phyloP scores from a whole-genome alignment of 768 basidiomycete species.

The Exidia glandulosa region DNA sequence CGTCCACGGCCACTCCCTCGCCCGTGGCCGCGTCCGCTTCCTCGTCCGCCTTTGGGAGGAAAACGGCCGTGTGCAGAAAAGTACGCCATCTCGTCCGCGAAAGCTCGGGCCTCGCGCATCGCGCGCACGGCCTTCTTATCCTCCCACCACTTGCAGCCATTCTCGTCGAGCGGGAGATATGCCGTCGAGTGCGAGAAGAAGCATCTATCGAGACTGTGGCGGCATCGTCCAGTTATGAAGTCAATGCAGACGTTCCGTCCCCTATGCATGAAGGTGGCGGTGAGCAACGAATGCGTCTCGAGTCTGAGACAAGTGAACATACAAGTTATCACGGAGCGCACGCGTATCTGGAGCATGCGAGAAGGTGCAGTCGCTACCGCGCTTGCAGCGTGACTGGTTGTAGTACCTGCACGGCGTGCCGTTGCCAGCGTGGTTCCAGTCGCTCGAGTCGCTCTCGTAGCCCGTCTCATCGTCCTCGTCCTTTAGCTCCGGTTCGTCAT shows the following conservation, averaged over 20 bases:
- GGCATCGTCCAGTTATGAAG: background rate
- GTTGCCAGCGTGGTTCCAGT: slow-evolving; percentile 1
- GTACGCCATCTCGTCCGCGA: background rate
- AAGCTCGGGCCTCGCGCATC: background rate
- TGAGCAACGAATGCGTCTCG: background rate
- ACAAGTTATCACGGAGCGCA: background rate
- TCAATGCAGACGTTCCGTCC: slow-evolving; percentile 5
- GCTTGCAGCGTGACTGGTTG: slow-evolving; percentile 2
- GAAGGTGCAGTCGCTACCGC: background rate
- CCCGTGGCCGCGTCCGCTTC: no score
- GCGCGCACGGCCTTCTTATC: background rate
- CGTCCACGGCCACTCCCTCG: no score
- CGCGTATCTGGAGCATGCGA: slow-evolving; percentile 2
- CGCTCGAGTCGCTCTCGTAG: background rate
- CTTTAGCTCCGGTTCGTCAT: background rate
- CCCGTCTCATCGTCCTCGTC: background rate
- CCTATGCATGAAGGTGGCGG: background rate
- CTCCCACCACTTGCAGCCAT: background rate
- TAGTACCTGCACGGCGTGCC: slow-evolving; percentile 4
- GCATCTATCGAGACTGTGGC: background rate
- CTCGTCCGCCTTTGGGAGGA: no score
- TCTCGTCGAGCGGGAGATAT: background rate
- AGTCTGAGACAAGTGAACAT: background rate
- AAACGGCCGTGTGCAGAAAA: no score
- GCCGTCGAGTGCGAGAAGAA: background rate